phyloP scores from a whole-genome alignment of 768 basidiomycete species.

The Clitopilus passeckerianus region DNA sequence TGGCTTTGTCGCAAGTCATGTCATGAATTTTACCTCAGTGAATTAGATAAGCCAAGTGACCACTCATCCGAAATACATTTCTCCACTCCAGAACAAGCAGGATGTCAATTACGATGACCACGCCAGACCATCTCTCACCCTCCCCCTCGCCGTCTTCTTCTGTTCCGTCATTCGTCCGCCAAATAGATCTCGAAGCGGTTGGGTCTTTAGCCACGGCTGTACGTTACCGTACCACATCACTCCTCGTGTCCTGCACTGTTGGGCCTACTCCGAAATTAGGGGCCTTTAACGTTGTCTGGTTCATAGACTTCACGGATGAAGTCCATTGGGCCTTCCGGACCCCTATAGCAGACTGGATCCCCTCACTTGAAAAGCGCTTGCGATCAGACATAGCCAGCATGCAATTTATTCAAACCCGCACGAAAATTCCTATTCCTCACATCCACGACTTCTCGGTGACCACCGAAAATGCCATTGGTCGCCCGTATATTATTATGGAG shows the following conservation, averaged over 20 bases:
- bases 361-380: background rate
- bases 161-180: too few species aligned
- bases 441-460: conserved; percentile 8
- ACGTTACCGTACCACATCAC: background rate
- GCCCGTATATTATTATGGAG: conserved; percentile 12
- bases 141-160: too few species aligned
- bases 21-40: too few species aligned
- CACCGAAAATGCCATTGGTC: conserved; percentile 5
- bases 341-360: conserved; percentile 2
- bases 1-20: too few species aligned
- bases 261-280: background rate
- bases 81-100: too few species aligned
- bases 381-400: conserved; percentile 7
- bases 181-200: background rate
- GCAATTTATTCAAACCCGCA: conserved; percentile 8
- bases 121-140: too few species aligned
- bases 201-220: background rate
- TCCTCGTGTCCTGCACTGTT: too few species aligned
- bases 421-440: conserved; percentile 11
- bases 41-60: too few species aligned
- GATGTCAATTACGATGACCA: too few species aligned
- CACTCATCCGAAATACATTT: too few species aligned
- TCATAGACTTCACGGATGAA: conserved; percentile 10
- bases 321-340: conserved; percentile 11
- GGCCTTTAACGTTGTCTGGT: background rate